Base-by-base conservation (phyloP, 176 grass and related monocot genomes). In the Rhynchospora pubera region DNA sequence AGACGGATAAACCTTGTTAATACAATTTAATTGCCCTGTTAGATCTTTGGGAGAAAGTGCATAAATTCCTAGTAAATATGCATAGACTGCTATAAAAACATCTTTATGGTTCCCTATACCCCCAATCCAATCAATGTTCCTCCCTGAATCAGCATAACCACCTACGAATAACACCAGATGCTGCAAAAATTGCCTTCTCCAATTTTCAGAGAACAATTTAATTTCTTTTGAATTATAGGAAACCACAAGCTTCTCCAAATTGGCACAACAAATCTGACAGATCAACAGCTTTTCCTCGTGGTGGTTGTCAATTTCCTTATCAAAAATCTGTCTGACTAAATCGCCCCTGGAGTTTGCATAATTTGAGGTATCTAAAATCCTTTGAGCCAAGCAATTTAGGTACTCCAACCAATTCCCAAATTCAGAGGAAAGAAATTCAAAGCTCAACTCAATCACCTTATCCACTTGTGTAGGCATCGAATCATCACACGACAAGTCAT, bases 291-390 rank as follows among this genome's bases (percentile, higher is more conserved):
- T 93, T 84, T 98, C 95, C 80, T 94, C 96, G 59, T 94, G 92
- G 71, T 98, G 96, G 84, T 94, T 98, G 87, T 98, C 96, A 1
- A 98, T 98, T 87, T 94, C 92, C 88, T 98, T 98, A 63, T 98
- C 96, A 79, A 98, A 98, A 87, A 98, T 91, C 75, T 91, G 96
- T 82, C 92, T 86, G 53, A 98, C 89, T 77, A 93, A 84, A 93
- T 98, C 92, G 59, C 84, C 87, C 50, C 62, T 43, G 44, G 92
- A 88, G 71, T 88, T 88, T 51, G 88, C 32, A 80, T 89, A 90
- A 87, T 78, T 81, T 7, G 84, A 79, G 7, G 87, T 86, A 23
- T 89, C 84, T 78, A 93, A 85, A 48, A 98, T 85, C 83, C 80
- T 83, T 34, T 83, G 92, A 83, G 91, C 64, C 53, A 98, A 84